Evolutionary conservation across 345 rosid genomes (phyloP).

Genomic region (Eucalyptus tenuipes): DNA sequence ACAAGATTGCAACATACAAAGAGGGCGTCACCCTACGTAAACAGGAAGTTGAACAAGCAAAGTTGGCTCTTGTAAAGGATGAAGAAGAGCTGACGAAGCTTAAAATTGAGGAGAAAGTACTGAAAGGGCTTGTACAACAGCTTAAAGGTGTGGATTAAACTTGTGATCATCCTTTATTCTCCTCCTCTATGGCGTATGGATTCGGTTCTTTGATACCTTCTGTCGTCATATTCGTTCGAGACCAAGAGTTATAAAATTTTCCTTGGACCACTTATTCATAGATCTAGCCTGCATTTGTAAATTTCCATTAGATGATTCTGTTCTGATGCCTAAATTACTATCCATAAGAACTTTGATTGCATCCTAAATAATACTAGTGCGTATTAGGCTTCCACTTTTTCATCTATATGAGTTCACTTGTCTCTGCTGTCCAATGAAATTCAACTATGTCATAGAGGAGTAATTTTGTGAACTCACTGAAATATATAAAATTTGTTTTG

Average conservation of each 20-base stretch:
- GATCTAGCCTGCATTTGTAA: background rate
- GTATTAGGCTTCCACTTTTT: background rate
- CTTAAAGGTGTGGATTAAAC: constrained; percentile 52
- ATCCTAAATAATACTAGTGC: background rate
- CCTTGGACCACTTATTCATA: background rate
- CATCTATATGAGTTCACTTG: background rate
- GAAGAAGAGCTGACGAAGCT: constrained; percentile 61
- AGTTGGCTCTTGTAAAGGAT: constrained; percentile 49
- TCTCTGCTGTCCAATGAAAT: background rate
- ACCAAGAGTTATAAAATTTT: background rate
- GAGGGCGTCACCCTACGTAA: constrained; percentile 62
- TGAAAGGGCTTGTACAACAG: constrained; percentile 74
- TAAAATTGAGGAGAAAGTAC: constrained; percentile 58
- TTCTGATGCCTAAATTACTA: background rate
- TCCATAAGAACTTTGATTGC: background rate
- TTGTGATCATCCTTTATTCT: background rate
- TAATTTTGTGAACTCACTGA: background rate
- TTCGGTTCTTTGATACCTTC: background rate
- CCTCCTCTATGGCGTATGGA: background rate
- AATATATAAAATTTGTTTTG: background rate
- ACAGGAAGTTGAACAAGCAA: constrained; percentile 49
- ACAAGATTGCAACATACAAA: constrained; percentile 51
- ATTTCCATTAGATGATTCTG: background rate
- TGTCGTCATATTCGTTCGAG: background rate
- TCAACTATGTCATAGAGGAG: background rate